Conservation (phyloP, 1,139 yeast genomes). For the Hyphopichia burtonii region DNA sequence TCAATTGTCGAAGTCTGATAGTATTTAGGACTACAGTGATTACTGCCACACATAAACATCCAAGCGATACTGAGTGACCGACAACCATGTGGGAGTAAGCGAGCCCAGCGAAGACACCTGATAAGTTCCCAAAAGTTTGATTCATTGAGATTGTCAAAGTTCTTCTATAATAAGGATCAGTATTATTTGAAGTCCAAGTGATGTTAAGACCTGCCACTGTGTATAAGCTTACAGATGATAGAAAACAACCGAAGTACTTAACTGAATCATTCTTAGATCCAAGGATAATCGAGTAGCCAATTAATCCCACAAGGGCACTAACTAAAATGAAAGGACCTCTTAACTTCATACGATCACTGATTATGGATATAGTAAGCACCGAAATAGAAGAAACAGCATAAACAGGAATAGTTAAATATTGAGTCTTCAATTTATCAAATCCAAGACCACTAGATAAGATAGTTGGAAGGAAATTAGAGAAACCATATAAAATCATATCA, state of each 20-base stretch:
- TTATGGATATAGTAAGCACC: conserved; percentile 32
- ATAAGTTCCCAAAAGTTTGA: conserved; percentile 42
- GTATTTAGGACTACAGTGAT: conserved; percentile 12
- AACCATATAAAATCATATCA: conserved; percentile 46
- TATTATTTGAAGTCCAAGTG: conserved; percentile 45
- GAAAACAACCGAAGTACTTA: conserved; percentile 48
- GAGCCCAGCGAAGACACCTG: conserved; percentile 50
- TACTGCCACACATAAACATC: conserved; percentile 23
- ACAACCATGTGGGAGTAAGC: conserved; percentile 36
- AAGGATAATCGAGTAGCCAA: conserved; percentile 40
- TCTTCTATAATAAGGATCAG: conserved; percentile 45
- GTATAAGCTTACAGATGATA: conserved; percentile 38
- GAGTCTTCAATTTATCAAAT: conserved; percentile 41
- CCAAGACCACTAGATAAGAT: conserved; percentile 45
- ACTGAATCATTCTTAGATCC: conserved; percentile 27
- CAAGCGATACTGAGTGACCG: conserved; percentile 38
- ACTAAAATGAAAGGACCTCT: conserved; percentile 18
- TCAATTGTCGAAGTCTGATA: conserved; percentile 5
- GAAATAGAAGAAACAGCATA: conserved; percentile 43
- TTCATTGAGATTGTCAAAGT: conserved; percentile 45
- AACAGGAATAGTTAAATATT: conserved; percentile 50
- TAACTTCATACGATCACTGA: conserved; percentile 31
- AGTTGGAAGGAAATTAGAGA: conserved; percentile 48
- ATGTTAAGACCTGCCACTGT: conserved; percentile 43
- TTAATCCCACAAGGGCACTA: conserved; percentile 28